A percentile compares a stretch with the other conserved stretches of the same genome.
Evolutionary conservation across 257 asterid species (phyloP).

Genomic region (Nicotiana attenuata): DNA sequence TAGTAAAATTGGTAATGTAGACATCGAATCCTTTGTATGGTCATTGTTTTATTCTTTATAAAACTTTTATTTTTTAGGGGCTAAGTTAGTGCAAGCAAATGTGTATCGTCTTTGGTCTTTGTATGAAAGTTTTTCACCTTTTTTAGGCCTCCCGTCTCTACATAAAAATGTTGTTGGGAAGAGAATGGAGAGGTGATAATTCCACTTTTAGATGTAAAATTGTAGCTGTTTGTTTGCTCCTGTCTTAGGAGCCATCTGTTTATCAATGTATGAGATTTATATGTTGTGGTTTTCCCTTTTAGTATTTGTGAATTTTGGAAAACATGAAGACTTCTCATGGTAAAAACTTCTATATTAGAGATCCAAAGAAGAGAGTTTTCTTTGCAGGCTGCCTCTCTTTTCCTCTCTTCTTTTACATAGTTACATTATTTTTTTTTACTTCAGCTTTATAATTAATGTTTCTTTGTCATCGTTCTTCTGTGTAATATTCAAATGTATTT

Average conservation of each 20-base stretch:
- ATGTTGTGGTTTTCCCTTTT: neutral
- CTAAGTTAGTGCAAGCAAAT: neutral
- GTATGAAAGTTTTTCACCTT: neutral
- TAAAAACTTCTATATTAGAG: too few species aligned
- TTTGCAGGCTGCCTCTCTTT: too few species aligned
- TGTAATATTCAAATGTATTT: too few species aligned
- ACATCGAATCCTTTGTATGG: neutral
- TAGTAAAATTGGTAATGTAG: neutral
- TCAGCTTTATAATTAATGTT: too few species aligned
- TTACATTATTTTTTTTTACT: too few species aligned
- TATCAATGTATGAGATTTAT: neutral
- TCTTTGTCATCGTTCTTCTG: too few species aligned
- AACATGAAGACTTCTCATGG: too few species aligned
- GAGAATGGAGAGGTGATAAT: neutral
- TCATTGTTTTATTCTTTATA: slow-evolving; percentile 2
- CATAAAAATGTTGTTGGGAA: neutral
- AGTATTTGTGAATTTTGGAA: too few species aligned
- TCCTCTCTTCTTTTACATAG: too few species aligned
- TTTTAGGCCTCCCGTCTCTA: neutral
- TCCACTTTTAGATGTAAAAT: neutral
- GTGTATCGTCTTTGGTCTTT: slow-evolving; percentile 1
- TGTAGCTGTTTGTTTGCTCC: slow-evolving; percentile 2
- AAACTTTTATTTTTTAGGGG: neutral
- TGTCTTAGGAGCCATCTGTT: neutral
- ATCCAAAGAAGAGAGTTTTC: too few species aligned